Base-by-base conservation (phyloP, 805 yeast genomes). In the Wickerhamomyces chambardii region DNA sequence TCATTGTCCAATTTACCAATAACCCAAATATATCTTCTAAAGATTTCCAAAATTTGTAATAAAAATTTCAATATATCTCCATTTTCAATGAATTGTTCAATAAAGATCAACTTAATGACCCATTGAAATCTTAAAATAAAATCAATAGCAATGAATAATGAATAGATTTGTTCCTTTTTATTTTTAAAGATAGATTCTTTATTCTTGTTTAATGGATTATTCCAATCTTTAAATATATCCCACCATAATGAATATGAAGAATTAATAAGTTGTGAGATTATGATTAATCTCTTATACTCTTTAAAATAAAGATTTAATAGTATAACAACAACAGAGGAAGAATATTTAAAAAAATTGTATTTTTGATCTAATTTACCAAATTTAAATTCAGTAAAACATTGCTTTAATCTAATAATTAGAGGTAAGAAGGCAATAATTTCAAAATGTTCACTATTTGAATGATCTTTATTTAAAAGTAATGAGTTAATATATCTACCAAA, bases 221-320 rank as follows among this genome's bases (percentile, higher is more conserved):
- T 75, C 98, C 98, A 92, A 61, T 92, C 99, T 69, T 75, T 75
- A 34, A 70, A 70, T 11, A 90, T 57, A 56, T 92, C 99, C 99
- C 99, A 92, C 36, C 75, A 61, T 40, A 85, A 83, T 14, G 95
- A 72, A 55, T 83, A 92, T 0, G 74, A 47, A 0, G 97, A 82
- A 52, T 84, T 86, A 29, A 83, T 47, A 1, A 78, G 49, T 39
- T 69, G 75, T 46, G 61, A 61, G 45, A 61, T 39, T 14, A 54
- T 46, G 54, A 63, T 59, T 3, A 58, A 28, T 8, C 28, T 30
- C 3, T 19, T 44, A 32, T 29, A 41, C 8, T 36, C 38, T 16
- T 21, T 39, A 43, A 43, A 29, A 36, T 38, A 24, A 28, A 31
- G 31, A 31, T 41, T 45, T 29, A 46, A 31, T 15, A 41, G 37